phyloP scores from a whole-genome alignment of 1,139 yeast genomes.

The Arxiozyma heterogenica region DNA sequence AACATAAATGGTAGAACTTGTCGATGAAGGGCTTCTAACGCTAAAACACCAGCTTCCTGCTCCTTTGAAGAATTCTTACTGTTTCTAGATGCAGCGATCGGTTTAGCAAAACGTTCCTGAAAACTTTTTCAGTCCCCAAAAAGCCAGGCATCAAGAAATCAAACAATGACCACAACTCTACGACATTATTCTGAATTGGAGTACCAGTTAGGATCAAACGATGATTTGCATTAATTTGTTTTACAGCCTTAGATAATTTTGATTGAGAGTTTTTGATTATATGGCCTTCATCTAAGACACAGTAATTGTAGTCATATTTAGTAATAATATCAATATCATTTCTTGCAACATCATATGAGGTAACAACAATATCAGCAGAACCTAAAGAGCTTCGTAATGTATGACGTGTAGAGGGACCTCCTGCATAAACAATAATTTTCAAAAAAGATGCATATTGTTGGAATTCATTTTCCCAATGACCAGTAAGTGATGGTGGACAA shows the following conservation, averaged over 20 bases:
- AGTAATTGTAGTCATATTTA: conserved; percentile 71
- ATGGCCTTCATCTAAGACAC: conserved; percentile 97
- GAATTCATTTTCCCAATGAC: conserved; percentile 98
- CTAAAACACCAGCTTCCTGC: conserved; percentile 95
- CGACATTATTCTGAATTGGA: conserved; percentile 93
- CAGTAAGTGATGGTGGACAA: conserved; percentile 96
- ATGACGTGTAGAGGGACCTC: conserved; percentile 71
- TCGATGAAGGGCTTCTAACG: conserved; percentile 89
- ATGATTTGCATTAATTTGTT: conserved; percentile 74
- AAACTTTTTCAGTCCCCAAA: conserved; percentile 87
- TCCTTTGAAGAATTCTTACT: conserved; percentile 88
- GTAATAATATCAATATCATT: conserved; percentile 69
- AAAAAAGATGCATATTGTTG: conserved; percentile 84
- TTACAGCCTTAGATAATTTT: conserved; percentile 82
- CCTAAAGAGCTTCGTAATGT: conserved; percentile 46
- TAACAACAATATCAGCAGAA: conserved; percentile 74
- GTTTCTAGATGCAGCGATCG: conserved; percentile 89
- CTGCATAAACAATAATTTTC: conserved; percentile 79
- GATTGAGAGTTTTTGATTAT: conserved; percentile 88
- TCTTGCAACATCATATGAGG: conserved; percentile 93
- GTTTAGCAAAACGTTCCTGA: conserved; percentile 93
- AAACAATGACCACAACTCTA: conserved; percentile 94
- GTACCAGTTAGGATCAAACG: conserved; percentile 90
- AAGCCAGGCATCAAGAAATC: conserved; percentile 99
- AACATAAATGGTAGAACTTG: conserved; percentile 95